Conservation (phyloP, 352 stramenopile genomes). For the Pythium dissotocum region DNA sequence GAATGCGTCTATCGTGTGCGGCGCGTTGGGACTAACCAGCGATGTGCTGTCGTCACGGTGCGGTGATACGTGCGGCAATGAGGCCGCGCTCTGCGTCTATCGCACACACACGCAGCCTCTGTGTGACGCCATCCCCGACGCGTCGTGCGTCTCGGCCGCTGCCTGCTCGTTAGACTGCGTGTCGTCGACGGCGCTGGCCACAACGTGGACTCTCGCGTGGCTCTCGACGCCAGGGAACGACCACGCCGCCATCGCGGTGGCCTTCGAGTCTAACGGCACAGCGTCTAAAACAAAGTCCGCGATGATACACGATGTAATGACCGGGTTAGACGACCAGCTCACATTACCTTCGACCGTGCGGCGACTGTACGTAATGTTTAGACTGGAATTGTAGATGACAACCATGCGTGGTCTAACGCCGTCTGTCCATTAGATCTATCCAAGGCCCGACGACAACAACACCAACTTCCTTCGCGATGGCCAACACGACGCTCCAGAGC, state of each 20-base stretch:
- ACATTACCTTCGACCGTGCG: not conserved
- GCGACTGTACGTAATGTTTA: conserved; percentile 4
- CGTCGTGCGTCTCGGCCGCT: conserved; percentile 10
- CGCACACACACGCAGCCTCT: conserved; percentile 5
- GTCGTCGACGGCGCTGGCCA: not conserved
- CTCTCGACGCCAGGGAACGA: not conserved
- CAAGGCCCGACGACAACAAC: not conserved
- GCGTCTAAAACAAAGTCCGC: not conserved
- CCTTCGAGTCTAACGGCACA: conserved; percentile 4
- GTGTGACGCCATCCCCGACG: not conserved
- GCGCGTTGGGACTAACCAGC: not conserved
- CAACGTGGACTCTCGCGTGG: conserved; percentile 18
- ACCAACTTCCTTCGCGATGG: conserved; percentile 3
- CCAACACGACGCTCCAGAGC: conserved; percentile 1
- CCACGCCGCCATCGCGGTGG: conserved; percentile 3
- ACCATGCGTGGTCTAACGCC: no score
- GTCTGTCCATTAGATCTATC: conserved; percentile 1
- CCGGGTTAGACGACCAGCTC: conserved; percentile 12
- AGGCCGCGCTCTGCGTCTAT: conserved; percentile 15
- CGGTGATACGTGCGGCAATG: conserved; percentile 1
- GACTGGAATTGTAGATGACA: not conserved
- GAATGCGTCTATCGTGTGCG: conserved; percentile 1
- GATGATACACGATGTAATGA: conserved; percentile 4
- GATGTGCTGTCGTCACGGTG: conserved; percentile 12
- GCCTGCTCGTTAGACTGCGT: conserved; percentile 20